Evolutionary conservation across 768 basidiomycete species (phyloP).

Genomic region (Pulveroboletus sp.): DNA sequence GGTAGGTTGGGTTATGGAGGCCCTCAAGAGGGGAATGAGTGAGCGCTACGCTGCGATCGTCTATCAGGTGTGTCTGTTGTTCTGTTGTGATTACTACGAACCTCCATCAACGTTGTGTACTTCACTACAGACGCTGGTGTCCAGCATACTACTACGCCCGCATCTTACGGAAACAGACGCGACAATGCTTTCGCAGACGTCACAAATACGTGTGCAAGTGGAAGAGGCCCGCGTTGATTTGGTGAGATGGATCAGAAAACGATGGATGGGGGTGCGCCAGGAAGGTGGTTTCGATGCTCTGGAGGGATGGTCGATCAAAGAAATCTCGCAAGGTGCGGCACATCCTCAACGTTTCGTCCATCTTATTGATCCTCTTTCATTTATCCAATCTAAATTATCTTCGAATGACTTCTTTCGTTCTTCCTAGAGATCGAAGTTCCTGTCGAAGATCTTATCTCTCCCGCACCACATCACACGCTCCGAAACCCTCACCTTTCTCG

Average conservation of each 20-base stretch:
- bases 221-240: conserved; percentile 54
- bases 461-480: conserved; percentile 30
- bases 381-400: not conserved
- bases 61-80: conserved; percentile 60
- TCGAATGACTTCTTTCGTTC: not conserved
- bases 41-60: conserved; percentile 61
- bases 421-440: conserved; percentile 72
- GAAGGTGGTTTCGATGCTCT: conserved; percentile 77
- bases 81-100: not conserved
- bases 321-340: conserved; percentile 48
- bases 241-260: conserved; percentile 63
- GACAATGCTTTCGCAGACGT: conserved; percentile 65
- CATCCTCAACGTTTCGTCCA: not conserved
- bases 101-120: not conserved
- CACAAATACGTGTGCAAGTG: conserved; percentile 63
- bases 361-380: too few species aligned
- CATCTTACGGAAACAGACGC: conserved; percentile 53
- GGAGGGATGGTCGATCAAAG: conserved; percentile 86
- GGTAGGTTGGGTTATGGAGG: conserved; percentile 70
- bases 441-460: conserved; percentile 64
- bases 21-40: conserved; percentile 55
- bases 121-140: conserved; percentile 57
- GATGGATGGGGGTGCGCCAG: conserved; percentile 71
- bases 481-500: conserved; percentile 26
- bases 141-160: conserved; percentile 63